Conservation (phyloP, 202 grass and related monocot genomes). For the Setaria italica region DNA sequence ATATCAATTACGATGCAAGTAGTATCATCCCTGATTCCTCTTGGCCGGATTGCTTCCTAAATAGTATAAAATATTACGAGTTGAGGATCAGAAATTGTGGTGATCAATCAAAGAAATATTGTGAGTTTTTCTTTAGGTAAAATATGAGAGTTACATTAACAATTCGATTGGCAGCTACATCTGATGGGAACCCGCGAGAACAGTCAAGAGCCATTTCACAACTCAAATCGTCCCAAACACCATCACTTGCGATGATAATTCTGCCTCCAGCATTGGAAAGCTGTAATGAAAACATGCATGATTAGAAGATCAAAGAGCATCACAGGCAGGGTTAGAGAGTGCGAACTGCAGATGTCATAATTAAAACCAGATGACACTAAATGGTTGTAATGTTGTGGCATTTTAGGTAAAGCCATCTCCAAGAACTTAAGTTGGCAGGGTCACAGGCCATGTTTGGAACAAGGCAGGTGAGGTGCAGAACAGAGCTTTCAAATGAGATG, state of each 20-base stretch:
- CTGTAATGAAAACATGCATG: conserved; percentile 50
- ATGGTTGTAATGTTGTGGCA: not conserved
- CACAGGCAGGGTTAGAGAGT: not conserved
- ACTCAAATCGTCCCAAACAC: conserved; percentile 94
- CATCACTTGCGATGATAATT: conserved; percentile 95
- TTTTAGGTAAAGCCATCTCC: not conserved
- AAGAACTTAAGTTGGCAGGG: conserved; percentile 28
- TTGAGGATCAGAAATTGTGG: conserved; percentile 26
- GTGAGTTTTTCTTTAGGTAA: not conserved
- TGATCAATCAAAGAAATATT: conserved; percentile 28
- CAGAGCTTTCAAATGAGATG: conserved; percentile 42
- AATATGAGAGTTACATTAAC: conserved; percentile 70
- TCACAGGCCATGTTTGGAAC: conserved; percentile 2
- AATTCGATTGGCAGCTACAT: conserved; percentile 78
- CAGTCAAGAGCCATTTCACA: conserved; percentile 78
- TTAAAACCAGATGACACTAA: conserved; percentile 22
- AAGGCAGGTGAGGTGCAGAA: not conserved
- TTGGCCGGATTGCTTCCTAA: conserved; percentile 81
- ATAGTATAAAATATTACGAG: conserved; percentile 22
- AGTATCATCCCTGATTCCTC: conserved; percentile 94
- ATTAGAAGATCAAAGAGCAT: conserved; percentile 43
- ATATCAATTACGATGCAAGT: conserved; percentile 96
- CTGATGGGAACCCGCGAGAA: conserved; percentile 72
- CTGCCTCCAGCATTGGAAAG: conserved; percentile 89
- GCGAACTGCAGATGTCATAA: conserved; percentile 18